phyloP scores from a whole-genome alignment of 108 stramenopile genomes.

The Aurantiochytrium sp. region DNA sequence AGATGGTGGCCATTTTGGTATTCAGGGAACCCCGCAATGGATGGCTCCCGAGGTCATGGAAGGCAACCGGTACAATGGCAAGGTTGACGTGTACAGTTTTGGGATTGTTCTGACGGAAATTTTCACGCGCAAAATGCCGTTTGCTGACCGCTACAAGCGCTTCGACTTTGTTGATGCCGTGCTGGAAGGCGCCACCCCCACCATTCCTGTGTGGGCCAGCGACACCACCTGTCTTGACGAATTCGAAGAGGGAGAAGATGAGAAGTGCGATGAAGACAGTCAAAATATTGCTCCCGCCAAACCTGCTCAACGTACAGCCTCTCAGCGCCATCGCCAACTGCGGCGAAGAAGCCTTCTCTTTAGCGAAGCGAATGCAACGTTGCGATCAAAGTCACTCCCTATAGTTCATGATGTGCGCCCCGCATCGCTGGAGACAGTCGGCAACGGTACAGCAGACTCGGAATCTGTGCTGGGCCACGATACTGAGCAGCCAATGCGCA shows the following conservation, averaged over 20 bases:
- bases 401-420: too few species aligned
- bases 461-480: too few species aligned
- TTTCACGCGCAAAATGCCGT: background rate
- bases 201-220: constrained; percentile 15
- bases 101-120: constrained; percentile 16
- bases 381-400: too few species aligned
- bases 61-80: background rate
- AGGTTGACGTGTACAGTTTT: constrained; percentile 27
- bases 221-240: background rate
- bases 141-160: background rate
- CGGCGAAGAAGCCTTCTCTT: too few species aligned
- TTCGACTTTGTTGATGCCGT: constrained; percentile 26
- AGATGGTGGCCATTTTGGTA: background rate
- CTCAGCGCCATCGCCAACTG: too few species aligned
- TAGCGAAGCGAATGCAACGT: too few species aligned
- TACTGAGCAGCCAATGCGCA: too few species aligned
- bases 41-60: constrained; percentile 73
- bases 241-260: background rate
- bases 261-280: too few species aligned
- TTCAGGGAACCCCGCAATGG: constrained; percentile 80
- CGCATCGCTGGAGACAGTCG: too few species aligned
- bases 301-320: too few species aligned
- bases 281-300: too few species aligned
- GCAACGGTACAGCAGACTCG: too few species aligned
- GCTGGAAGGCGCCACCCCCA: constrained; percentile 19